Evolutionary conservation across 441 rosid species (phyloP), one percentile per base, ranked within the genome.

Genomic region (Croton laevigatus): DNA sequence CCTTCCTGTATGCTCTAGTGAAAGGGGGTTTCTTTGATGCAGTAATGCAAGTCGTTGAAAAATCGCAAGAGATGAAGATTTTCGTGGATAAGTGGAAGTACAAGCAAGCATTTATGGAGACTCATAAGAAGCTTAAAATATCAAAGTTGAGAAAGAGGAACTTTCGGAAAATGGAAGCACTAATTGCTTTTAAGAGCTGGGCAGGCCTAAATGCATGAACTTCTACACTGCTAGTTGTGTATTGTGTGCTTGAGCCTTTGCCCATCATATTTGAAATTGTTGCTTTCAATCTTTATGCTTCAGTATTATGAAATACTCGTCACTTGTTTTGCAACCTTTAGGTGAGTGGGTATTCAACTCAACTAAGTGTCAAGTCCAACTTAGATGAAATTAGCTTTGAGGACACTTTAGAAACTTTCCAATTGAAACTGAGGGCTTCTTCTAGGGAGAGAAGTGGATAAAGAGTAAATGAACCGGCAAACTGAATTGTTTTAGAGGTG

Each of bases 51-150:
- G 96, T 95, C 65, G 87, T 91, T 62, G 92, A 92, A 68, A 89
- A 86, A 79, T 89, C 96, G 73, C 92, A 87, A 66, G 91, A 91
- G 80, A 87, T 81, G 96, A 95, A 86, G 81, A 82, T 93, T 70
- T 93, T 95, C 80, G 90, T 89, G 59, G 96, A 95, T 81, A 95
- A 93, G 78, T 93, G 98, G 97, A 93, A 88, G 78, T 92, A 92
- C 83, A 93, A 91, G 81, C 97, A 92, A 83, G 97, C 92, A 32
- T 90, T 88, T 78, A 90, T 89, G 99, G 98, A 91, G 87, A 89
- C 77, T 59, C 99, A 88, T 81, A 89, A 92, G 88, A 90, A 89
- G 84, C 90, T 92, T 19, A 89, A 87, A 73, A 85, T 94, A 68
- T 81, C 93, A 46, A 94, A 92, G 79, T 61, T 92, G 81, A 88